Conservation (phyloP, 768 basidiomycete species). For the Hygrophoropsis aurantiaca region DNA sequence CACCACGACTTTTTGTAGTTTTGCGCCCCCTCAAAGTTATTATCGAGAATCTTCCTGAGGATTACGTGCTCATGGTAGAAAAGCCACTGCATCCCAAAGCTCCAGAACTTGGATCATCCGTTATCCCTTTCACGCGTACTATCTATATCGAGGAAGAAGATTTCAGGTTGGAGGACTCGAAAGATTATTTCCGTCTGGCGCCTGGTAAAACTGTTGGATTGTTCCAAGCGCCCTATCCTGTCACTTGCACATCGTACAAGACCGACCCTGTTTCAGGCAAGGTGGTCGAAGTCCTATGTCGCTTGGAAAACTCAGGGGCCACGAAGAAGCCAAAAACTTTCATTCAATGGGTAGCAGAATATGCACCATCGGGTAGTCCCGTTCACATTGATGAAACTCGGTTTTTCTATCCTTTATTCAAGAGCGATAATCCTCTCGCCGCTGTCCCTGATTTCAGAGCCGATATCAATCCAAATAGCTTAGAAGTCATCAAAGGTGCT, state of each 20-base stretch:
- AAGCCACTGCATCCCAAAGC: conserved; percentile 95
- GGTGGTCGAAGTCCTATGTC: conserved; percentile 78
- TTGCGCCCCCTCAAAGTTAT: conserved; percentile 86
- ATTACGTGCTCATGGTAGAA: conserved; percentile 78
- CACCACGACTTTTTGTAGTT: conserved; percentile 89
- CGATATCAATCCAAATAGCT: conserved; percentile 80
- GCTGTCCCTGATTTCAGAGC: conserved; percentile 71
- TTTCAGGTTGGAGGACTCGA: conserved; percentile 87
- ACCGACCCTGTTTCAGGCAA: conserved; percentile 69
- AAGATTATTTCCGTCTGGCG: conserved; percentile 96
- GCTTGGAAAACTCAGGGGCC: conserved; percentile 67
- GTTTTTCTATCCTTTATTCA: conserved; percentile 92
- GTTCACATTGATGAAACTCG: conserved; percentile 87
- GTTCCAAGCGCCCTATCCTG: conserved; percentile 88
- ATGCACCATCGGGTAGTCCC: conserved; percentile 74
- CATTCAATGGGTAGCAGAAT: conserved; percentile 96
- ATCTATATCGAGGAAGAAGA: conserved; percentile 93
- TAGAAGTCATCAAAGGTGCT: conserved; percentile 78
- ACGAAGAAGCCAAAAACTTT: conserved; percentile 86
- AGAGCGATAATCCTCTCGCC: conserved; percentile 81
- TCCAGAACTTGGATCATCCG: conserved; percentile 78
- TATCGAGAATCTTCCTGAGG: conserved; percentile 87
- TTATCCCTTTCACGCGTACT: conserved; percentile 81
- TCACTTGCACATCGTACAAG: conserved; percentile 90
- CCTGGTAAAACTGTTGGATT: conserved; percentile 97